Percentiles rank a stretch among this genome's conserved stretches.
Conservation (phyloP, 345 rosid species). For the Bruguiera gymnorhiza region DNA sequence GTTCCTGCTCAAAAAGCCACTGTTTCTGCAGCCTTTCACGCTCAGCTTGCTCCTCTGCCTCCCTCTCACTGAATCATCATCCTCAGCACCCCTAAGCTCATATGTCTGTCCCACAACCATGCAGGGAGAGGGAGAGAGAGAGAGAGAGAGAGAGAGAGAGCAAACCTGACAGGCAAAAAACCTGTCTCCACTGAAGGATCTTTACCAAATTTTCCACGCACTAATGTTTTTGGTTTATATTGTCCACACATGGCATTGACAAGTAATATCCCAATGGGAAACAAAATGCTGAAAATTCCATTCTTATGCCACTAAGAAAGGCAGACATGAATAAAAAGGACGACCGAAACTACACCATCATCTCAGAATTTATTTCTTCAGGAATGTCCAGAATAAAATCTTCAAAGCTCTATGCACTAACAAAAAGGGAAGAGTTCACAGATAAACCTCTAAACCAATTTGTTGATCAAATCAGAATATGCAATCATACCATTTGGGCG, state of each 20-base stretch:
- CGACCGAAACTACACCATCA: too few relatives aligned
- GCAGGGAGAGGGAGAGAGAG: conserved; percentile 1
- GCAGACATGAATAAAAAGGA: neutral
- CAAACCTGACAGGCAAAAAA: conserved; percentile 93
- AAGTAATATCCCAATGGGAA: neutral
- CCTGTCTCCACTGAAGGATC: conserved; percentile 96
- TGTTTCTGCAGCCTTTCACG: conserved; percentile 90
- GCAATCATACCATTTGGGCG: too few relatives aligned
- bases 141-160: conserved; percentile 16
- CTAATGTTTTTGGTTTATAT: conserved; percentile 37
- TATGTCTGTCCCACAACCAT: conserved; percentile 38
- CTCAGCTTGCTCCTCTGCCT: conserved; percentile 99
- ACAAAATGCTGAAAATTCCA: neutral
- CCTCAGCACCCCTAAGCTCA: conserved; percentile 71
- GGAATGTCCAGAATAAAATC: too few relatives aligned
- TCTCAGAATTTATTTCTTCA: too few relatives aligned
- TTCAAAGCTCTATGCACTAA: too few relatives aligned
- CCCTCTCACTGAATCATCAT: conserved; percentile 92
- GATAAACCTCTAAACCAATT: too few relatives aligned
- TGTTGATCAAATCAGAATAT: too few relatives aligned
- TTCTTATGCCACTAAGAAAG: neutral
- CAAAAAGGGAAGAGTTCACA: too few relatives aligned
- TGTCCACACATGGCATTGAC: neutral
- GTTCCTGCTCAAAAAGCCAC: conserved; percentile 86
- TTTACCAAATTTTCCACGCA: conserved; percentile 70